Evolutionary conservation across 345 rosid genomes (phyloP), one percentile per base, ranked within the genome.

Genomic region (Eucalyptus caleyi): DNA sequence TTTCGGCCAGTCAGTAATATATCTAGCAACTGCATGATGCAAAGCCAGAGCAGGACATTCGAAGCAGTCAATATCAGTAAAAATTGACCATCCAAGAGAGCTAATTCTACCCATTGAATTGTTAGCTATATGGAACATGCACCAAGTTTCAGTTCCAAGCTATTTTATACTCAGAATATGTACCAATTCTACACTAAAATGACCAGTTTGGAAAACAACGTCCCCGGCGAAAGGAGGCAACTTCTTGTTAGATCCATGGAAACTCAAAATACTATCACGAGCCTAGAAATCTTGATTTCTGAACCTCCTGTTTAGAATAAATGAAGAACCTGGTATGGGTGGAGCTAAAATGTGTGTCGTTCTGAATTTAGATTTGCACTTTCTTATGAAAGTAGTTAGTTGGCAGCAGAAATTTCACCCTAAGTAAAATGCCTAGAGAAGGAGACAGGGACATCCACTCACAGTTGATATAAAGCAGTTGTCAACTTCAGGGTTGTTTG

Each of bases 401-500:
- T 21, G 83, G 47, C 27, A 77, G 83, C 83, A 37, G 24, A 86
- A 49, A 86, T 49, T 86, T 86, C 51, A 51, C 51, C 56, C 51
- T 5, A 51, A 51, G 87, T 50, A 51, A 32, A 40, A 77, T 77
- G 47, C 47, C 16, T 77, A 40, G 47, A 77, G 47, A 77, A 77
- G 47, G 47, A 88, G 67, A 87, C 37, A 30, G 26, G 50, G 42
- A 16, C 18, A 69, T 27, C 49, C 14, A 51, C 97, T 94, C 89
- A 98, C 99, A 11, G 94, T 92, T 49, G 99, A 98, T 88, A 98
- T 94, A 91, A 96, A 98, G 93, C 99, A 97, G 90, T 94, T 93
- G 90, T 98, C 99, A 49, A 87, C 87, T 81, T 85, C 90, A 45
- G 92, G 88, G 89, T 92, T 87, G 88, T 96, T 98, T 16, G 88